Evolutionary conservation across 768 basidiomycete genomes (phyloP), one percentile per base, ranked within the genome.

Genomic region (Boletales sp.): DNA sequence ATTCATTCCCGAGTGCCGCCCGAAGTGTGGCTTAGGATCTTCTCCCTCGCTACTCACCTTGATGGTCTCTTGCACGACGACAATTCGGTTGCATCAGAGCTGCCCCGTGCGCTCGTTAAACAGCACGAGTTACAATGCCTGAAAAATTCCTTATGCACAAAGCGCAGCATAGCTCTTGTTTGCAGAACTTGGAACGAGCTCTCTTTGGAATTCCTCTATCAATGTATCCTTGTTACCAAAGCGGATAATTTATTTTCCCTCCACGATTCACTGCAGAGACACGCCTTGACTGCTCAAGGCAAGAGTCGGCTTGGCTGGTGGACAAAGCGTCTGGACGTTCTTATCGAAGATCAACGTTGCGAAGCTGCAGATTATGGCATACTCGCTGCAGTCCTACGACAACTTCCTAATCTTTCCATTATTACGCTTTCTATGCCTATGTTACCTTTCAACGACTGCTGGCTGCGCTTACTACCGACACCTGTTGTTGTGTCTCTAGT

Each of bases 1-100:
- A 33, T 34, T 1, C n/a, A 46, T n/a, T 42, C 46, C 9, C 46
- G 15, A 11, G 52, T 67, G 12, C 64, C 64, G 28, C 63, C 66
- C 17, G 66, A 66, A 51, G 46, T 67, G 36, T 67, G 66, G 66
- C 54, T 63, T 15, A 57, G 40, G 37, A 56, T 67, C 30, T 67
- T 67, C 42, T 15, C 32, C 32, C 48, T 58, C 31, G 61, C 61
- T 11, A 55, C 63, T 5, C 44, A 54, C 33, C 18, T 57, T 6
- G 55, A 41, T 12, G 39, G 40, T 8, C 43, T 55, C 32, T 44
- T 65, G 32, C 44, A 51, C 30, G 58, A 46, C 17, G 54, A 50
- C 31, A 34, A 13, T 19, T 36, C 37, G 11, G 30, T 46, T 41
- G 52, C 45, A 25, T 53, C 54, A n/a, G 61, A 61, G 35, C 42